Percentiles rank a stretch among this genome's conserved stretches.
These are phyloP conservation scores for Withania somnifera DNA, from an alignment of 305 asterid species.

Conservation along the genomic window DNA sequence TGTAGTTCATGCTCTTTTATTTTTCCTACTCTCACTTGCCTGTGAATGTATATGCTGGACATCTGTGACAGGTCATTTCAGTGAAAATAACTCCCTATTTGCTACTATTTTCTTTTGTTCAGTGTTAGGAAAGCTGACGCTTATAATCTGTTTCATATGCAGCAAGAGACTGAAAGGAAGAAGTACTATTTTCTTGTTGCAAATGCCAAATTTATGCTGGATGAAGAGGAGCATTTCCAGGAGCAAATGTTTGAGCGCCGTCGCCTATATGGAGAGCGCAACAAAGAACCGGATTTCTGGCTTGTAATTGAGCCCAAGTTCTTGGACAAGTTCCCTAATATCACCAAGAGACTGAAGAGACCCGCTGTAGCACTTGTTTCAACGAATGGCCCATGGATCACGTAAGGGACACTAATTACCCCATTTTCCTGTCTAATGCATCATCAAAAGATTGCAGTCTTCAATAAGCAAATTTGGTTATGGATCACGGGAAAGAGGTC, in stretches of 20 bases:
- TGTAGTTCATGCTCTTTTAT: neutral
- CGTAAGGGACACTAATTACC: constrained; percentile 23
- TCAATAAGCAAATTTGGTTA: neutral
- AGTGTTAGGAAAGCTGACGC: neutral
- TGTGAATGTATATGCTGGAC: neutral
- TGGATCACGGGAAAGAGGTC: neutral
- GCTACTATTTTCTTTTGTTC: neutral
- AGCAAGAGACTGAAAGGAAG: constrained; percentile 39
- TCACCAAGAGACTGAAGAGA: constrained; percentile 69
- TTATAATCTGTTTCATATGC: constrained; percentile 1
- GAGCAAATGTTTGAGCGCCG: constrained; percentile 72
- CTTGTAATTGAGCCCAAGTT: constrained; percentile 92
- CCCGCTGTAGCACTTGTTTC: constrained; percentile 96
- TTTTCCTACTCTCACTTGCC: neutral
- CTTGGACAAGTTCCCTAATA: constrained; percentile 68
- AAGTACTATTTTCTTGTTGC: constrained; percentile 77
- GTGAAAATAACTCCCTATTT: neutral
- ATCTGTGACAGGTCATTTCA: neutral
- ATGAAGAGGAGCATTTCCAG: constrained; percentile 96
- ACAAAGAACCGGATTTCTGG: constrained; percentile 83
- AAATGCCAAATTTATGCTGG: constrained; percentile 94
- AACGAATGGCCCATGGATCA: constrained; percentile 87
- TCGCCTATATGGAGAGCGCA: constrained; percentile 49
- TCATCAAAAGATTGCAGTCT: neutral
- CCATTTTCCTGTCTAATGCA: neutral